Evolutionary conservation across 805 yeast species (phyloP), one percentile per base, ranked within the genome.

Genomic region (Teunomyces gatunensis): DNA sequence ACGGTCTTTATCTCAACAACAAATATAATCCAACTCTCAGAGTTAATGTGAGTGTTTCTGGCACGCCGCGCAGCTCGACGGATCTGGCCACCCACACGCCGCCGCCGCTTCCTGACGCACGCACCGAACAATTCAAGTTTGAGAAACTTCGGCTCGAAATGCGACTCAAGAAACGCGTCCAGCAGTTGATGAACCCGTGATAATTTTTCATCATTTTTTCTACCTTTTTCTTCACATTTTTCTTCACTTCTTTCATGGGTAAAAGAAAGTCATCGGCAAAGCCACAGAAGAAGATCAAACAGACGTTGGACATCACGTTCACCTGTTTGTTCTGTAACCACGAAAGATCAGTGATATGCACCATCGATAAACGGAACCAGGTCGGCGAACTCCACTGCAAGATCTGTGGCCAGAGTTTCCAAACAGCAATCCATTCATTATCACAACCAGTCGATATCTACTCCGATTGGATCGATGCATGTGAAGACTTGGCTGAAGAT

Each of bases 391-490:
- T 94, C 49, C 83, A 80, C 53, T 92, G 99, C 67, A 94, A 94
- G 63, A 85, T 90, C 29, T 92, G 99, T 64, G 97, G 97, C 0
- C 97, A 91, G 65, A 79, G 81, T 33, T 92, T 94, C 73, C 97
- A 91, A 65, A 81, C 96, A 3, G 82, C 90, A 41, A 89, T 91
- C 56, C 89, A 89, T 64, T 80, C 89, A 3, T 72, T 86, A 44
- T 82, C 89, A 12, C 96, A 88, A 48, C 96, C 99, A 0, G 90
- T 92, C 36, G 99, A 92, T 68, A 87, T 92, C 12, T 92, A 92
- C 63, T 85, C 96, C 42, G 98, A 92, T 65, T 92, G 99, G 99
- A 89, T 89, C 45, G 99, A 92, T 73, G 98, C 98, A 1, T 87
- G 92, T 68, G 95, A 87, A 59, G 89, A 87, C 29, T 85, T 87